Base-by-base conservation (phyloP, 106 monocot species). In the Acorus calamus region DNA sequence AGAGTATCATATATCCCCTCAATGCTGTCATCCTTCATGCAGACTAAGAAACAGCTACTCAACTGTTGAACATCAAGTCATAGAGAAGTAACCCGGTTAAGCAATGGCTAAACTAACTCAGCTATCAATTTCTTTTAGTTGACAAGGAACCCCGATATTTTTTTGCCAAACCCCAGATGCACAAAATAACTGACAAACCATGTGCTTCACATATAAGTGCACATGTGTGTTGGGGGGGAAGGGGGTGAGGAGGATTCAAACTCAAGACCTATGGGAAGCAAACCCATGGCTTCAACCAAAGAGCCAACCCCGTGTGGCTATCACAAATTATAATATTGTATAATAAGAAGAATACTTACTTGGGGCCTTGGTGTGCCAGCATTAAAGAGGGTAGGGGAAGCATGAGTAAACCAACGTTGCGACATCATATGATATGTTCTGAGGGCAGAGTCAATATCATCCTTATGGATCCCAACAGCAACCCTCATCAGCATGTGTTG, bases 1-100 rank as follows among this genome's bases (percentile, higher is more conserved):
- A 71, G 54, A 46, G 62, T 71, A 47, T 61, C 71, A 62, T 62
- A 71, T 71, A 71, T 71, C 45, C 59, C 60, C 53, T 54, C 66
- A 6, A 53, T 55, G 46, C 52, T 46, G 46, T 66, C 44, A 42
- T 45, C 60, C 11, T 60, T 60, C 60, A 45, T 60, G 60, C 60
- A 60, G 5, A 60, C 6, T 45, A 60, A 11, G 42, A 60, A 60
- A 11, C 60, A 60, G 42, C 60, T 60, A 44, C 60, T 60, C 6
- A 60, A 14, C 60, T 60, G 60, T 11, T 43, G 7, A 60, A 11
- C 44, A 60, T 7, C 42, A 60, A 11, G 41, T 11, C 8, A 44
- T 45, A 11, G 7, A 43, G 7, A 6, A 60, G 44, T 45, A 0
- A 60, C 28, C 28, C 28, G 28, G 28, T 28, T 28, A 28, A 28